Base-by-base conservation (phyloP, 495 filamentous ascomycete species). In the Aspergillus sparsus region DNA sequence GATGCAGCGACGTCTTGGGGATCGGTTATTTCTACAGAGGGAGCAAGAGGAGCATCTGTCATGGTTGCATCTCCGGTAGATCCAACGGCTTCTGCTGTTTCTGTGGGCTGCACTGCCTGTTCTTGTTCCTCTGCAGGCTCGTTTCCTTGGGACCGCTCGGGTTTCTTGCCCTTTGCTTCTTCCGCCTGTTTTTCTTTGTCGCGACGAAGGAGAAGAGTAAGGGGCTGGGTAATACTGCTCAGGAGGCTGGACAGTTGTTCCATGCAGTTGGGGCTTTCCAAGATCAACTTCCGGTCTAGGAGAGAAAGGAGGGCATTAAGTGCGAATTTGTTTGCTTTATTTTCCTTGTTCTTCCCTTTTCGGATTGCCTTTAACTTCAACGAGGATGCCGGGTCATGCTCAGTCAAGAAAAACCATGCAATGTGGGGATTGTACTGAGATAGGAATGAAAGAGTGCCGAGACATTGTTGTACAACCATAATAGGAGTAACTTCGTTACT, bases 181-280 rank as follows among this genome's bases (percentile, higher is more conserved):
- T 89, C 87, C 46, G 81, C 79, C 46, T 80, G 72, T 49, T 82
- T 83, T 61, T 90, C 87, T 71, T 91, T 96, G 58, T 95, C 90
- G 55, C 92, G 92, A 45, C 89, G 89, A 61, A 95, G 85, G 7
- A 97, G 77, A 36, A 87, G 82, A 58, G 87, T 89, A 15, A 99
- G 82, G 7, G 95, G 94, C 47, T 89, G 85, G 0, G 94, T 98
- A 55, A 97, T 91, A 64, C 86, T 88, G 66, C 89, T 91, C 15
- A 99, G 80, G 27, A 99, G 77, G 64, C 84, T 84, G 0, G 95
- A 93, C 5, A 99, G 81, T 49, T 90, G 87, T 66, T 98, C 93
- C 92, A 99, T 98, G 53, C 96, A 94, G 10, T 85, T 81, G 15
- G 92, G 90, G 74, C 89, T 99, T 74, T 99, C 93, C 80, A 95